These are phyloP conservation scores for Citrus maxima DNA, from an alignment of 345 rosid genomes.

Conservation along the genomic window DNA sequence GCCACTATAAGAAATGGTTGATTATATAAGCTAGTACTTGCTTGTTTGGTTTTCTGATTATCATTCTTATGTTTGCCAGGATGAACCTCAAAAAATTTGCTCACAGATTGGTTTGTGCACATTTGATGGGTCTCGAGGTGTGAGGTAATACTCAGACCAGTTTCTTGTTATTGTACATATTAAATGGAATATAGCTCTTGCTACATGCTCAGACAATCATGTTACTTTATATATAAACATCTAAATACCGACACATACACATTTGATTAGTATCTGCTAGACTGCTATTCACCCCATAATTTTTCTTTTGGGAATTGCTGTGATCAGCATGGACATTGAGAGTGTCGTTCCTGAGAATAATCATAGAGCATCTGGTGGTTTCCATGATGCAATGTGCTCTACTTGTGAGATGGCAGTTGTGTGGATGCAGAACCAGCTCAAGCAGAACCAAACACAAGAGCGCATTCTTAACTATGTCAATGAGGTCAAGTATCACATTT, in stretches of 20 bases:
- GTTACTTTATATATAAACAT: background rate
- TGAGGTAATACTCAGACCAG: constrained; percentile 35
- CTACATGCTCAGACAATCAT: background rate
- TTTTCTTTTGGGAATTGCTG: background rate
- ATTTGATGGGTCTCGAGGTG: constrained; percentile 54
- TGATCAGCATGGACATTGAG: constrained; percentile 54
- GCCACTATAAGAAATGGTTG: background rate
- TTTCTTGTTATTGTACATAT: background rate
- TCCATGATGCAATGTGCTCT: constrained; percentile 49
- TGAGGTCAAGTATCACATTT: constrained; percentile 28
- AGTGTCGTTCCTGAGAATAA: constrained; percentile 45
- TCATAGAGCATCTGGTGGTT: constrained; percentile 23
- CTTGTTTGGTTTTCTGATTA: background rate
- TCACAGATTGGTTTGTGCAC: constrained; percentile 62
- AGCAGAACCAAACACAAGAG: constrained; percentile 53
- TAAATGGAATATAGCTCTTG: background rate
- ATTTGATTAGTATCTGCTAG: background rate
- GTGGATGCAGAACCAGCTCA: constrained; percentile 65
- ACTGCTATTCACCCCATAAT: background rate
- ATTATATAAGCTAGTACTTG: background rate
- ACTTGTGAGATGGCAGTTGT: constrained; percentile 68
- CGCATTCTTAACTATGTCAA: constrained; percentile 47
- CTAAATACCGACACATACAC: background rate
- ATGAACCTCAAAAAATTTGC: constrained; percentile 51
- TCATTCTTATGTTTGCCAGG: constrained; percentile 31